Conservation (phyloP, 768 basidiomycete species). For the Hygrocybe coccinea region DNA sequence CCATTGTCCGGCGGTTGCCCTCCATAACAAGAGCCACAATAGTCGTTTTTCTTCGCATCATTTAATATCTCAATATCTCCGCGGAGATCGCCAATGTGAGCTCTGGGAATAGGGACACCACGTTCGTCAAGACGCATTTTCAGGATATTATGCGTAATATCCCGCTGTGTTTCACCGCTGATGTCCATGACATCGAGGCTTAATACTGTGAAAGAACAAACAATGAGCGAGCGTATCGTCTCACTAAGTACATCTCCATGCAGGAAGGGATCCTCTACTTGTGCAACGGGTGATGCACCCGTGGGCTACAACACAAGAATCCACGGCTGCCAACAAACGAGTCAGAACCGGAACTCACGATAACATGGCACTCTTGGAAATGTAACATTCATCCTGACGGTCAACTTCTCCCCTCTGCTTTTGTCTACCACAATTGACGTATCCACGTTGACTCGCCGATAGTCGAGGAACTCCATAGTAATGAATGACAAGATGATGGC, state of each 20-base stretch:
- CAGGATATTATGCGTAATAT: conserved; percentile 82
- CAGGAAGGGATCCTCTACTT: too few relatives aligned
- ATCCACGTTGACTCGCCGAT: conserved; percentile 78
- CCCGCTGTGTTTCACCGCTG: conserved; percentile 89
- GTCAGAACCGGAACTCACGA: conserved; percentile 50
- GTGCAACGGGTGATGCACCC: too few relatives aligned
- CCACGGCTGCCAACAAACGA: background rate
- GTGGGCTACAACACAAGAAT: too few relatives aligned
- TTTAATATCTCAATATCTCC: conserved; percentile 85
- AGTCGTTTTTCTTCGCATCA: conserved; percentile 52
- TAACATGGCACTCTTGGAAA: conserved; percentile 98
- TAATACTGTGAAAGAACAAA: conserved; percentile 59
- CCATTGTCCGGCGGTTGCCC: conserved; percentile 69
- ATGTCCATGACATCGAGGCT: conserved; percentile 98
- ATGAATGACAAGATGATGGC: conserved; percentile 91
- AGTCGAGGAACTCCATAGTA: conserved; percentile 93
- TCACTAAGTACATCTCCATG: too few relatives aligned
- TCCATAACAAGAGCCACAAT: conserved; percentile 97
- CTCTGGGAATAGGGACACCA: conserved; percentile 56
- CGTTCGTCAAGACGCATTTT: conserved; percentile 69
- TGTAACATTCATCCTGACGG: conserved; percentile 85
- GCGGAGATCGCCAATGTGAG: conserved; percentile 57
- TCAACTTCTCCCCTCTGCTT: conserved; percentile 90
- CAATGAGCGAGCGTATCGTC: background rate
- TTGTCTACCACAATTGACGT: conserved; percentile 93